Percentiles rank a stretch among this genome's conserved stretches.
These are phyloP conservation scores for Umbelopsis ramanniana DNA, from an alignment of 192 early-diverging fungal genomes.

Conservation along the genomic window DNA sequence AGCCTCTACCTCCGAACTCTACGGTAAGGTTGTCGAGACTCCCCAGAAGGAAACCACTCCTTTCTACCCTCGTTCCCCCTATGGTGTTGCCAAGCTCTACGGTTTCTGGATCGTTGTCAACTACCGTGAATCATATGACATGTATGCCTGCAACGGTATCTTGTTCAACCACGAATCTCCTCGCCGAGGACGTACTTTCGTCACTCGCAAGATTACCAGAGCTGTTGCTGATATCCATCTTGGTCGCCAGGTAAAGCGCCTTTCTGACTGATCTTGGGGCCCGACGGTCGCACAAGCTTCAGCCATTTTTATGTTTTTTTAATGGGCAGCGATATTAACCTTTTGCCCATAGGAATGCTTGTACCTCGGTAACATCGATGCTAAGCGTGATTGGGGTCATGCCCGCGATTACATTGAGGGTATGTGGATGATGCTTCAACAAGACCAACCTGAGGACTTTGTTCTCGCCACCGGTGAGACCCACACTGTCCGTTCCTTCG, in stretches of 20 bases:
- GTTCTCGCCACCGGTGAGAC: slow-evolving; percentile 82
- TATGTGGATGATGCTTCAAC: slow-evolving; percentile 85
- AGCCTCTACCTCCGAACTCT: slow-evolving; percentile 77
- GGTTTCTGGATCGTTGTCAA: slow-evolving; percentile 83
- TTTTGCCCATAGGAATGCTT: slow-evolving; percentile 52
- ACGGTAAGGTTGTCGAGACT: slow-evolving; percentile 77
- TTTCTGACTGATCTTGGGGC: background rate
- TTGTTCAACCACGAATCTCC: slow-evolving; percentile 82
- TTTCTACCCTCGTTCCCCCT: slow-evolving; percentile 82
- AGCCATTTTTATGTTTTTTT: background rate
- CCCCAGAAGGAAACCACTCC: slow-evolving; percentile 83
- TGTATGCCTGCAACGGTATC: slow-evolving; percentile 83
- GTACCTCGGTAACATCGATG: slow-evolving; percentile 77
- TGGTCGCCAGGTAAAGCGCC: slow-evolving; percentile 49
- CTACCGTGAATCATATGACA: slow-evolving; percentile 79
- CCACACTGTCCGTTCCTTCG: slow-evolving; percentile 76
- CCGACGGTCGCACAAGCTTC: background rate
- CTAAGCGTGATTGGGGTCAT: slow-evolving; percentile 85
- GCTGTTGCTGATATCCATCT: slow-evolving; percentile 76
- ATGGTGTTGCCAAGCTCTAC: slow-evolving; percentile 83
- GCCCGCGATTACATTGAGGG: slow-evolving; percentile 79
- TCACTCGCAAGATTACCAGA: slow-evolving; percentile 78
- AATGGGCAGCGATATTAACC: background rate
- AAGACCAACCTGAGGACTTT: slow-evolving; percentile 72
- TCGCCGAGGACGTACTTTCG: slow-evolving; percentile 75